phyloP scores from a whole-genome alignment of 257 asterid species.

The Paulownia fortunei region DNA sequence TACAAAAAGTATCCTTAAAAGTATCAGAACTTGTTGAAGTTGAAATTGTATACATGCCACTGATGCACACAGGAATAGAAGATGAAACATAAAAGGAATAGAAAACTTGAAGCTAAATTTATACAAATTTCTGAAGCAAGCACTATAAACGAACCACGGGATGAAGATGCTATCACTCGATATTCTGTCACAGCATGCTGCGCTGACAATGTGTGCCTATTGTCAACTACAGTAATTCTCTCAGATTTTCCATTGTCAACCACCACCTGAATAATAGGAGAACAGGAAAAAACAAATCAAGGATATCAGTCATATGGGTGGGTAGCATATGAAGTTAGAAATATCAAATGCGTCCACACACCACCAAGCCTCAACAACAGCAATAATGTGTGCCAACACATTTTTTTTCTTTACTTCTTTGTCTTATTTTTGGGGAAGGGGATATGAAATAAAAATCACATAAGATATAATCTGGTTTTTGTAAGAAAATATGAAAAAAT shows the following conservation, averaged over 20 bases:
- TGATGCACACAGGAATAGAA: constrained; percentile 11
- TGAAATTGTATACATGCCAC: constrained; percentile 5
- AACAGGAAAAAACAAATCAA: background rate
- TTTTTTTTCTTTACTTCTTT: background rate
- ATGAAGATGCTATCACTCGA: constrained; percentile 70
- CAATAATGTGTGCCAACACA: background rate
- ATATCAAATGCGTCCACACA: background rate
- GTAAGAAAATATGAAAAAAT: background rate
- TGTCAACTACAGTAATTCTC: constrained; percentile 68
- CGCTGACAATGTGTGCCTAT: constrained; percentile 52
- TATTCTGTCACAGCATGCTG: constrained; percentile 85
- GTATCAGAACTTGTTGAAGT: background rate
- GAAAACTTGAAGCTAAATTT: background rate
- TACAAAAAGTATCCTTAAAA: background rate
- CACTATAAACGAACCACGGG: constrained; percentile 51
- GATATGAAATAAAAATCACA: background rate
- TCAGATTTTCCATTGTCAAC: constrained; percentile 84
- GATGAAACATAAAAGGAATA: background rate
- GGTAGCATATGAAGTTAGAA: constrained; percentile 1
- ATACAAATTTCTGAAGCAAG: constrained; percentile 23
- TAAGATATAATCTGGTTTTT: background rate
- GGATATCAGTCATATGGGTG: background rate
- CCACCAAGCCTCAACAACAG: constrained; percentile 7
- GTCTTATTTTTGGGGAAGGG: background rate
- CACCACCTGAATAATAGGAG: constrained; percentile 57